Conservation (phyloP, 768 basidiomycete genomes). For the Crucibulum laeve region DNA sequence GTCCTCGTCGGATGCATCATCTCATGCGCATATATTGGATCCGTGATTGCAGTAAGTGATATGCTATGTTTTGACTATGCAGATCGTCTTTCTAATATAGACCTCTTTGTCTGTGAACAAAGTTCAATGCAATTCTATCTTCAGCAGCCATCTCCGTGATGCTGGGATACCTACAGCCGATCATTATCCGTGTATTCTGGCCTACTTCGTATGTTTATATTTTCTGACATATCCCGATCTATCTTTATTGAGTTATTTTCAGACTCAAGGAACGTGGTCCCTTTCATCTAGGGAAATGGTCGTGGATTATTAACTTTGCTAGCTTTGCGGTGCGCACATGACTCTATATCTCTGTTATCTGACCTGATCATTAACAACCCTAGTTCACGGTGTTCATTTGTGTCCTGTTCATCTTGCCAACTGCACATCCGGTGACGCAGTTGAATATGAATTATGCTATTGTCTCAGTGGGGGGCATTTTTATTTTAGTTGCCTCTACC, state of each 20-base stretch:
- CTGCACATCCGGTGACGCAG: constrained; percentile 42
- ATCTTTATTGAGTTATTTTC: constrained; percentile 5
- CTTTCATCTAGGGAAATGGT: constrained; percentile 49
- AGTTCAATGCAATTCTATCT: constrained; percentile 54
- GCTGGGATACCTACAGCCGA: constrained; percentile 54
- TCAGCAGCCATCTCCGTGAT: constrained; percentile 56
- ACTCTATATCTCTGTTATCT: not conserved
- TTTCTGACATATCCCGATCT: not conserved
- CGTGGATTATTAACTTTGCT: constrained; percentile 45
- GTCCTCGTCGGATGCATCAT: constrained; percentile 50
- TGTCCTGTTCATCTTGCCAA: constrained; percentile 51
- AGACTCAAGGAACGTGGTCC: constrained; percentile 45
- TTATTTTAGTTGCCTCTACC: constrained; percentile 37
- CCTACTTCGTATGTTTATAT: constrained; percentile 36
- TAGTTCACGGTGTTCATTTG: constrained; percentile 53
- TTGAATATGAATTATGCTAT: constrained; percentile 58
- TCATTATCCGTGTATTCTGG: constrained; percentile 57
- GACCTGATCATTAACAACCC: not conserved
- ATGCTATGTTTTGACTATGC: not conserved
- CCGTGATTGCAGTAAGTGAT: constrained; percentile 43
- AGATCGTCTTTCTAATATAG: not conserved
- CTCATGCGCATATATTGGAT: constrained; percentile 57
- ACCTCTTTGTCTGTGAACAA: too few relatives aligned
- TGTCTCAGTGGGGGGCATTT: constrained; percentile 44
- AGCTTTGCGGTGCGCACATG: constrained; percentile 36